A percentile compares a stretch with the other conserved stretches of the same genome.
Evolutionary conservation across 2,329 filamentous ascomycete species (phyloP).

Genomic region (Aspergillus pseudotamarii): DNA sequence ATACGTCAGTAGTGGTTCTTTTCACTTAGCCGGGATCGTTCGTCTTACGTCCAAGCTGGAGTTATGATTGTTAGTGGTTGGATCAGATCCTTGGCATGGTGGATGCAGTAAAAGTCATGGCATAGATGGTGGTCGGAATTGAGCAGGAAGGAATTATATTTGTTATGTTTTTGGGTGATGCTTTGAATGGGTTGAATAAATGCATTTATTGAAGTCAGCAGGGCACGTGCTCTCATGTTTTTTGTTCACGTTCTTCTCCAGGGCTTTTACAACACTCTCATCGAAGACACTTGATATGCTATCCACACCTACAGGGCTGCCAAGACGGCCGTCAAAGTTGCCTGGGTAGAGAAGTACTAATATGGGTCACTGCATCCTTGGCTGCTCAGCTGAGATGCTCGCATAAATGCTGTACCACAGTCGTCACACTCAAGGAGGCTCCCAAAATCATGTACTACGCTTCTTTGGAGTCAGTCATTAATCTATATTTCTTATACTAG

Average conservation of each 20-base stretch:
- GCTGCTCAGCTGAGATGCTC: not conserved
- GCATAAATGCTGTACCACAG: not conserved
- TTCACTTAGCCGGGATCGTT: not conserved
- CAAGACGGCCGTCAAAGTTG: not conserved
- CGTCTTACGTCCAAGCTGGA: not conserved
- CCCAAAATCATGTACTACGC: not conserved
- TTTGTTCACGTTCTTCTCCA: not conserved
- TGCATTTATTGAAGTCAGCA: no score
- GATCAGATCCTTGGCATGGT: not conserved
- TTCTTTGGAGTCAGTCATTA: not conserved
- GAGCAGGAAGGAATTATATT: not conserved
- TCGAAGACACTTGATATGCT: not conserved
- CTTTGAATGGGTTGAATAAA: no score
- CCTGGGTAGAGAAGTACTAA: not conserved
- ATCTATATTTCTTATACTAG: not conserved
- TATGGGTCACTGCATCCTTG: not conserved
- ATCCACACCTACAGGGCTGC: not conserved
- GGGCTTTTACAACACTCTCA: not conserved
- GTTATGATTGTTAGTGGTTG: not conserved
- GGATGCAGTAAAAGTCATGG: not conserved
- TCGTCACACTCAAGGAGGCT: not conserved
- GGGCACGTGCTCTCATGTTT: not conserved
- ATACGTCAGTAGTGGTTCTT: not conserved
- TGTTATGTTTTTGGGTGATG: no score
- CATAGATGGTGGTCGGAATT: not conserved